Percentiles rank a stretch among this genome's conserved stretches.
phyloP scores from a whole-genome alignment of 345 rosid species.

The Rhodamnia rubescens region DNA sequence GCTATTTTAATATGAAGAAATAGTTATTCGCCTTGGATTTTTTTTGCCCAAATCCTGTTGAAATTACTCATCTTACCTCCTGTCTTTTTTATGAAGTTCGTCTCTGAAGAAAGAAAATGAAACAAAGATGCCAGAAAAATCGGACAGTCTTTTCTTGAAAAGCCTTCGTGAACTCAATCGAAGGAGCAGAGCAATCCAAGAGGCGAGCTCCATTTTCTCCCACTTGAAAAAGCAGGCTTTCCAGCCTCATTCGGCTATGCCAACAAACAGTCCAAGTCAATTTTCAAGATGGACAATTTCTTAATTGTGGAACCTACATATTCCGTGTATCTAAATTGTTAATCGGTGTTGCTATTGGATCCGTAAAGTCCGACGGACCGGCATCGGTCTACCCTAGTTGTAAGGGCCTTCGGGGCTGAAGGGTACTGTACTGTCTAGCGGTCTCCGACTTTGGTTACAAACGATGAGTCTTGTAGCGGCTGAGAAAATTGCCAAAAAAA shows the following conservation, averaged over 20 bases:
- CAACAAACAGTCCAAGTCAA: not conserved
- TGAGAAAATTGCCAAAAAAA: not conserved
- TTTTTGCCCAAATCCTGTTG: too few relatives aligned
- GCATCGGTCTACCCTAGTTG: not conserved
- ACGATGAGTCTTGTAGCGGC: not conserved
- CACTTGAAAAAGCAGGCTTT: not conserved
- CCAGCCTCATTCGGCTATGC: not conserved
- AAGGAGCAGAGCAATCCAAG: not conserved
- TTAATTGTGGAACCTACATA: not conserved
- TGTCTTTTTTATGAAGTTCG: too few relatives aligned
- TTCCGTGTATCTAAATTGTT: not conserved
- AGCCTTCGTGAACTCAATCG: not conserved
- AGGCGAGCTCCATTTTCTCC: not conserved
- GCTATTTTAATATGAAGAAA: not conserved
- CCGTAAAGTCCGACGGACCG: not conserved
- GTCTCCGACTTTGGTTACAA: not conserved
- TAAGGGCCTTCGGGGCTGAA: not conserved
- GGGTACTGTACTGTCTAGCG: not conserved
- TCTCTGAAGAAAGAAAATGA: too few relatives aligned
- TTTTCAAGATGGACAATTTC: not conserved
- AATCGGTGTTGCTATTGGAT: not conserved
- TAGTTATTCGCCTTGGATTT: too few relatives aligned
- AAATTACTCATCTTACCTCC: too few relatives aligned
- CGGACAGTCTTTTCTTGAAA: not conserved
- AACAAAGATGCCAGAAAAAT: not conserved